Conservation (phyloP, 306 rosid species). For the Prunus campanulata region DNA sequence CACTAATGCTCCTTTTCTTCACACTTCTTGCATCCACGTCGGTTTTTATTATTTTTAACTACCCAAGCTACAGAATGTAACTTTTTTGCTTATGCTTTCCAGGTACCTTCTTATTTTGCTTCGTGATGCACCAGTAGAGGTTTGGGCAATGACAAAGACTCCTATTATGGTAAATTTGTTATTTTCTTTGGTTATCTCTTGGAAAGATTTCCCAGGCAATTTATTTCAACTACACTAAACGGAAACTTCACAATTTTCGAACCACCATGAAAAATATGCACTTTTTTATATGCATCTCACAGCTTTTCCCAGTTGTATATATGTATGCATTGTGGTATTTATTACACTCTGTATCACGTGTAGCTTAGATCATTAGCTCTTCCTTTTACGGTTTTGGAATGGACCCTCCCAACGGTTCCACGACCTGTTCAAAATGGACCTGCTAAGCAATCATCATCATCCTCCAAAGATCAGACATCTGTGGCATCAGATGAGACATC, state of each 20-base stretch:
- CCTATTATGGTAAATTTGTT: slow-evolving; percentile 82
- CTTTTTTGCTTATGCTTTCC: slow-evolving; percentile 20
- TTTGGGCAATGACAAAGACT: slow-evolving; percentile 99
- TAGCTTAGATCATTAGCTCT: slow-evolving; percentile 99
- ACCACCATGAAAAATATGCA: not conserved
- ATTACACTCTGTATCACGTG: slow-evolving; percentile 62
- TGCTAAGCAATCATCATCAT: slow-evolving; percentile 30
- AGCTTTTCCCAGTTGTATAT: not conserved
- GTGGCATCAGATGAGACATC: slow-evolving; percentile 43
- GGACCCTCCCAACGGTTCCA: slow-evolving; percentile 97
- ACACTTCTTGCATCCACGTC: not conserved
- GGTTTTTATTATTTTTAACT: not conserved
- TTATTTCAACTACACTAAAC: not conserved
- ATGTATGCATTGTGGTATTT: slow-evolving; percentile 24
- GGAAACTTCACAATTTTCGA: not conserved
- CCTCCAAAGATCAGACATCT: slow-evolving; percentile 46
- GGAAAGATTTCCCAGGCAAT: not conserved
- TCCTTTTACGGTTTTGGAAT: slow-evolving; percentile 98
- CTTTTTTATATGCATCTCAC: not conserved
- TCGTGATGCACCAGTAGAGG: slow-evolving; percentile 98
- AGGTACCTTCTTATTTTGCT: slow-evolving; percentile 96
- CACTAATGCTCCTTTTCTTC: not conserved
- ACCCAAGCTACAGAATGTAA: not conserved
- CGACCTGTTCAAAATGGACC: slow-evolving; percentile 53
- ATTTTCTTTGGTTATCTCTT: slow-evolving; percentile 19